Evolutionary conservation across 2,329 filamentous ascomycete genomes (phyloP).

Genomic region (Botrytis aclada): DNA sequence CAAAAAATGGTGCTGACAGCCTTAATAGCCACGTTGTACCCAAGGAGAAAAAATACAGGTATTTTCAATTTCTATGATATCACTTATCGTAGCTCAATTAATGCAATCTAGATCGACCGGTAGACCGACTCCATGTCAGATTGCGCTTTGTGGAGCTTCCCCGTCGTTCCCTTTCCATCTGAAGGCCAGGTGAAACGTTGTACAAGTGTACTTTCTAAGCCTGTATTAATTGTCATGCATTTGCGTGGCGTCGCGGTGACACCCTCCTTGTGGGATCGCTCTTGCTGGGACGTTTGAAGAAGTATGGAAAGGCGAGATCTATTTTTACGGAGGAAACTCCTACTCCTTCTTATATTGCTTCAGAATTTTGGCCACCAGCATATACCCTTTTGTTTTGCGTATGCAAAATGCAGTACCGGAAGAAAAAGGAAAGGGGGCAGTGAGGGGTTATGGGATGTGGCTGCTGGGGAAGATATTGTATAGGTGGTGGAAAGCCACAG

Average conservation of each 20-base stretch:
- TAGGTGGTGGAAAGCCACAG: neutral
- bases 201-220: neutral
- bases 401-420: no score
- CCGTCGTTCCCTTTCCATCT: neutral
- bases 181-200: conserved; percentile 1
- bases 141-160: neutral
- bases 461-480: no score
- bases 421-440: no score
- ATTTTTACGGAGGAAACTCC: neutral
- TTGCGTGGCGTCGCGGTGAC: neutral
- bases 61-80: neutral
- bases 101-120: neutral
- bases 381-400: neutral
- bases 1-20: neutral
- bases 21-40: neutral
- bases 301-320: neutral
- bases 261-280: neutral
- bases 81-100: neutral
- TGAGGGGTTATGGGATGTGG: no score
- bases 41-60: neutral
- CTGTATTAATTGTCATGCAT: neutral
- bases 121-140: neutral
- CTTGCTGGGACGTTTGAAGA: neutral
- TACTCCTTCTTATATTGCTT: neutral
- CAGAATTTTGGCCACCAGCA: neutral